phyloP scores from a whole-genome alignment of 2,329 filamentous ascomycete genomes.

The Harringtonia lauricola region DNA sequence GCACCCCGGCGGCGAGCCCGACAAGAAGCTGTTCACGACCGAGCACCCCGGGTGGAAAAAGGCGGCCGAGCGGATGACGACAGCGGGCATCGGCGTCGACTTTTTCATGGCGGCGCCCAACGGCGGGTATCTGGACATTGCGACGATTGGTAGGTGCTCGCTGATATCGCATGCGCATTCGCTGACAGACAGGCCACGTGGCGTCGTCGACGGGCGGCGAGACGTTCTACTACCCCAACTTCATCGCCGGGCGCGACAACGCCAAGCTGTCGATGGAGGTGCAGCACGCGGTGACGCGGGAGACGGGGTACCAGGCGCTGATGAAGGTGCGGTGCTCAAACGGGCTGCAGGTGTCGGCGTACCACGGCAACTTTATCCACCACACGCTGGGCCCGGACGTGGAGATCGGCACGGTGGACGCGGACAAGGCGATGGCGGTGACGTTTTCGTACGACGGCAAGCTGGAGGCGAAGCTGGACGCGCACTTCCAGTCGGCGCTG shows the following conservation, averaged over 20 bases:
- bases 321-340: constrained; percentile 99
- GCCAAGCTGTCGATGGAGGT: constrained; percentile 78
- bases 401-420: constrained; percentile 84
- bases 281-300: constrained; percentile 72
- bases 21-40: constrained; percentile 84
- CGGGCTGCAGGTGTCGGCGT: constrained; percentile 83
- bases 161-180: no score
- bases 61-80: constrained; percentile 75
- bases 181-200: no score
- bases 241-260: constrained; percentile 75
- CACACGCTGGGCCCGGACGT: constrained; percentile 92
- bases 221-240: constrained; percentile 95
- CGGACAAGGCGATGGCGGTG: constrained; percentile 86
- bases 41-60: constrained; percentile 86
- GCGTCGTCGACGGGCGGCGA: constrained; percentile 87
- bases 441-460: constrained; percentile 95
- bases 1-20: constrained; percentile 72
- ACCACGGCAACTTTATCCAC: constrained; percentile 93
- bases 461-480: constrained; percentile 90
- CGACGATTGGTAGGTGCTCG: no score
- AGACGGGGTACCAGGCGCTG: constrained; percentile 89
- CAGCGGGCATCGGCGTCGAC: constrained; percentile 77
- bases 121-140: constrained; percentile 85
- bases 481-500: constrained; percentile 91
- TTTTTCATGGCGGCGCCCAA: constrained; percentile 90